These are phyloP conservation scores for Dictyostelium intermedium DNA, from an alignment of 78 protist species.

Conservation along the genomic window DNA sequence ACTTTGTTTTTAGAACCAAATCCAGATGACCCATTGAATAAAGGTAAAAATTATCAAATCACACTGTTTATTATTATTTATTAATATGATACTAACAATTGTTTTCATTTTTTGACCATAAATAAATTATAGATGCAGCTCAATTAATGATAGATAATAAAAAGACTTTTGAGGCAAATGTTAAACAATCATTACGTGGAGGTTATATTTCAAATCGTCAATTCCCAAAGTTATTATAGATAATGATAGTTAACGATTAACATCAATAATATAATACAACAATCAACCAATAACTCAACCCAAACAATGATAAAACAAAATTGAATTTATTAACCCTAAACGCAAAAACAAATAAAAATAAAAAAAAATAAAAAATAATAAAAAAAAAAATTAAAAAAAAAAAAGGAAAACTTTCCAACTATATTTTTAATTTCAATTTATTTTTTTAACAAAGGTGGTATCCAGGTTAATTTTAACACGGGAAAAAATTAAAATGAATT, in stretches of 20 bases:
- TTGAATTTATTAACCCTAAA: not conserved
- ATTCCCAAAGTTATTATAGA: conserved; percentile 23
- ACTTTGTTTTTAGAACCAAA: conserved; percentile 92
- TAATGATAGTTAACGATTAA: not conserved
- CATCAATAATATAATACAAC: not conserved
- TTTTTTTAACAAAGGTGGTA: too few species aligned
- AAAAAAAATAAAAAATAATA: not conserved
- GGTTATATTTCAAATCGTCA: conserved; percentile 69
- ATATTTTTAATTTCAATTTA: too few species aligned
- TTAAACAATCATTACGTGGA: conserved; percentile 80
- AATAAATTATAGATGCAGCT: conserved; percentile 71
- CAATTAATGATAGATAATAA: conserved; percentile 74
- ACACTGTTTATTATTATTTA: not conserved
- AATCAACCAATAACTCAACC: not conserved
- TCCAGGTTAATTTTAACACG: too few species aligned
- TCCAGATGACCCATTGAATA: conserved; percentile 93
- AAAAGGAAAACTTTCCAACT: not conserved
- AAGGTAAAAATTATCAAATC: not conserved
- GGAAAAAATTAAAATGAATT: too few species aligned
- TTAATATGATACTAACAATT: not conserved
- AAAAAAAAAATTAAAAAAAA: too few species aligned
- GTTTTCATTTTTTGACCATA: not conserved
- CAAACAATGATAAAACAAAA: not conserved
- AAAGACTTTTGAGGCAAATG: conserved; percentile 78
- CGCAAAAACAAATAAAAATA: not conserved